phyloP scores from a whole-genome alignment of 768 basidiomycete species.

The Phlebiopsis gigantea region DNA sequence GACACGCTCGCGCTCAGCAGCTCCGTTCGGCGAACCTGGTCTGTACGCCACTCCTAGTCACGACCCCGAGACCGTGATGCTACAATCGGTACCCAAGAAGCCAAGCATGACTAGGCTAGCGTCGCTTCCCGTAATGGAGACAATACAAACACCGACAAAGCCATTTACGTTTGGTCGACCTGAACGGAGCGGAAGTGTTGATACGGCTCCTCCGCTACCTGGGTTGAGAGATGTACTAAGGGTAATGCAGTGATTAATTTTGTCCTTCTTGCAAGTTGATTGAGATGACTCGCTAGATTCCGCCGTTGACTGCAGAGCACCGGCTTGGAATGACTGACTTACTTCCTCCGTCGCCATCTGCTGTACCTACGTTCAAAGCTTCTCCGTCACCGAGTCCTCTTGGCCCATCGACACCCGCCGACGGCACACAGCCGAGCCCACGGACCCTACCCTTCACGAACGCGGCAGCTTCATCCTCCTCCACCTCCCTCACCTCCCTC shows the following conservation, averaged over 20 bases:
- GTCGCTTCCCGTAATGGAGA: conserved; percentile 53
- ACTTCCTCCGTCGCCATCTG: conserved; percentile 68
- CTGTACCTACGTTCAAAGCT: conserved; percentile 30
- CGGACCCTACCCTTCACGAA: conserved; percentile 16
- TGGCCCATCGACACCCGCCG: conserved; percentile 21
- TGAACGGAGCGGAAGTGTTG: conserved; percentile 44
- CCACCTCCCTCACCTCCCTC: conserved; percentile 34
- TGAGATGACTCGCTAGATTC: conserved; percentile 38
- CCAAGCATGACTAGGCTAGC: conserved; percentile 45
- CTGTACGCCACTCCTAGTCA: conserved; percentile 9
- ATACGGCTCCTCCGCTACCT: conserved; percentile 31
- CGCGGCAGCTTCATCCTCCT: conserved; percentile 32
- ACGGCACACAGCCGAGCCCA: conserved; percentile 10
- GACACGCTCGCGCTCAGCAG: conserved; percentile 30
- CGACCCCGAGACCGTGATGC: conserved; percentile 9
- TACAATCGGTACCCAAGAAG: conserved; percentile 21
- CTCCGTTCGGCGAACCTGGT: conserved; percentile 18
- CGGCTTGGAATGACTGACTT: conserved; percentile 64
- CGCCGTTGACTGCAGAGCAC: conserved; percentile 63
- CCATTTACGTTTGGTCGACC: conserved; percentile 38
- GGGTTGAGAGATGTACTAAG: conserved; percentile 72
- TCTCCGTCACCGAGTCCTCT: conserved; percentile 36
- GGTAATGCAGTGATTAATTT: conserved; percentile 42
- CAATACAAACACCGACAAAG: conserved; percentile 27
- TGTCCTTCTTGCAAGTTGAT: background rate